phyloP scores from a whole-genome alignment of 257 asterid species.

The Gardenia jasminoides region DNA sequence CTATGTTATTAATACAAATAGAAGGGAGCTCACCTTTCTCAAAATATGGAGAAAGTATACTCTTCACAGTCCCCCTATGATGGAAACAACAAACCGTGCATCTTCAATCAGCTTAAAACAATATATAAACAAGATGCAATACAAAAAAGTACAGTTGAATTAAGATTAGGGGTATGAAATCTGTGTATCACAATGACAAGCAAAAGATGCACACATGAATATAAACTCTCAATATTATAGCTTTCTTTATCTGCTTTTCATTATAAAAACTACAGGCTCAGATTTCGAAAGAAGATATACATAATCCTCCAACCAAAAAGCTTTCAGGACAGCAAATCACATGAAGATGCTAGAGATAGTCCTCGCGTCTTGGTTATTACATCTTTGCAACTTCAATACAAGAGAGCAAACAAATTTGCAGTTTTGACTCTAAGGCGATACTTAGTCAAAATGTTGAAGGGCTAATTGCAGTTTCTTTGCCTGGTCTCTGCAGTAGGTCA shows the following conservation, averaged over 20 bases:
- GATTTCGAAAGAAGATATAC: background rate
- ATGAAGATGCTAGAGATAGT: background rate
- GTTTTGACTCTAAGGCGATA: background rate
- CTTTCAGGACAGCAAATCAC: background rate
- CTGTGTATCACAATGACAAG: background rate
- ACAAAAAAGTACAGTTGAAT: background rate
- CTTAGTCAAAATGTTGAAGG: no score
- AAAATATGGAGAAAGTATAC: constrained; percentile 52
- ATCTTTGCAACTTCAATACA: background rate
- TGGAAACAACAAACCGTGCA: constrained; percentile 24
- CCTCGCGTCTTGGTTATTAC: background rate
- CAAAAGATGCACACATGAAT: background rate
- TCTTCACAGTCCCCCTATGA: constrained; percentile 73
- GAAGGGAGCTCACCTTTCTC: constrained; percentile 59
- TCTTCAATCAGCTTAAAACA: background rate
- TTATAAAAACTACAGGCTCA: background rate
- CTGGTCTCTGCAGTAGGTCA: background rate
- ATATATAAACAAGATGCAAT: background rate
- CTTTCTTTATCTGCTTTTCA: background rate
- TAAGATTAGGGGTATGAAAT: background rate
- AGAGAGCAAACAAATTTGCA: background rate
- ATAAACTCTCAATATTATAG: background rate
- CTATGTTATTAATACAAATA: constrained; percentile 5
- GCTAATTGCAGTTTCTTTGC: background rate
- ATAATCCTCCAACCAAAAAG: background rate